Evolutionary conservation across 1,139 yeast genomes (phyloP).

Genomic region (Oligophagozyma castellii): DNA sequence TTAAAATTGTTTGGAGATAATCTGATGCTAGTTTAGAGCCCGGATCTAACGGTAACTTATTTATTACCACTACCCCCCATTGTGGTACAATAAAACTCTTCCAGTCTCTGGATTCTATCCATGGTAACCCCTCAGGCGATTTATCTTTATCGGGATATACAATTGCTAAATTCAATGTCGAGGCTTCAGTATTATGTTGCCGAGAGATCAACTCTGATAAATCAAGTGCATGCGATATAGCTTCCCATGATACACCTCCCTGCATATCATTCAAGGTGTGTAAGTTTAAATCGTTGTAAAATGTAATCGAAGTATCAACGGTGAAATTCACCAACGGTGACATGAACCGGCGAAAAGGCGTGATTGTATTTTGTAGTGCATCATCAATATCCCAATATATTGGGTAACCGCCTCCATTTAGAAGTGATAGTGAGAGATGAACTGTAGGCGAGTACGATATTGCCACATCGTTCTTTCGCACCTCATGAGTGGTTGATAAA

Average conservation of each 20-base stretch:
- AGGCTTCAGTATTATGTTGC: conserved; percentile 17
- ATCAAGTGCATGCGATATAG: conserved; percentile 26
- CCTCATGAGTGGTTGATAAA: conserved; percentile 6
- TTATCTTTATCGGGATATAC: conserved; percentile 15
- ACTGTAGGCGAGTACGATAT: conserved; percentile 50
- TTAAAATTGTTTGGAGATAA: conserved; percentile 47
- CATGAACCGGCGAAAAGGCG: conserved; percentile 33
- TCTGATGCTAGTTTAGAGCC: conserved; percentile 27
- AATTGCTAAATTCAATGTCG: conserved; percentile 12
- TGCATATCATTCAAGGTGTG: conserved; percentile 27
- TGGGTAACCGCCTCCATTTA: conserved; percentile 41
- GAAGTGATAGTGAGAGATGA: conserved; percentile 53
- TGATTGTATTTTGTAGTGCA: conserved; percentile 32
- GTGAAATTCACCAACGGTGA: conserved; percentile 53
- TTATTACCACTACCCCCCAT: conserved; percentile 70
- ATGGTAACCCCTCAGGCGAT: conserved; percentile 12
- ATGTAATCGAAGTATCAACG: conserved; percentile 66
- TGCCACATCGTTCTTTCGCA: conserved; percentile 21
- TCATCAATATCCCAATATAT: conserved; percentile 44
- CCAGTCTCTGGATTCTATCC: conserved; percentile 22
- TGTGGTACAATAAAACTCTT: conserved; percentile 75
- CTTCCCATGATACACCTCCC: conserved; percentile 27
- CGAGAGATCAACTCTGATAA: conserved; percentile 26
- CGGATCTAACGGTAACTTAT: conserved; percentile 27
- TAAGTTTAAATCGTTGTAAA: conserved; percentile 34